Evolutionary conservation across 768 basidiomycete species (phyloP), one percentile per base, ranked within the genome.

Genomic region (Stropharia rugosoannulata): DNA sequence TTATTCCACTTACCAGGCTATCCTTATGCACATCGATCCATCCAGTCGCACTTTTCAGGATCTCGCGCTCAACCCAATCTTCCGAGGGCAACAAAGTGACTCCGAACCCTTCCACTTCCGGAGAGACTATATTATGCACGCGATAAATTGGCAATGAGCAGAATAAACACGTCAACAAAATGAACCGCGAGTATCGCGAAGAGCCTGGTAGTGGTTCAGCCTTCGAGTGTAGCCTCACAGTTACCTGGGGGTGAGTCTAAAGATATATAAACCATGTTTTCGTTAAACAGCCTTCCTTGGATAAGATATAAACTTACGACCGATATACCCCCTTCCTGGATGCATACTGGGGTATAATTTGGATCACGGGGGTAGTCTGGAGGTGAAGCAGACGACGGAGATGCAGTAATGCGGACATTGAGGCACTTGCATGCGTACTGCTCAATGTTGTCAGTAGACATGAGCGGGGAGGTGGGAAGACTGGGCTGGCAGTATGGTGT

Each of bases 51-150:
- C 85, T 87, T 69, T 82, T 83, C 70, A 92, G 74, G 49, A 83
- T 73, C 64, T 89, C 87, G 48, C 81, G 79, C 71, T 92, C 90
- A 5, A 83, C 84, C 87, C 88, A 91, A 43, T 89, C 87, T 50
- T 86, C 83, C 1, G 82, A 82, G 13, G 90, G 88, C 47, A 90
- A 71, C 13, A 90, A 70, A 3, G 84, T 81, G 7, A 86, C 84
- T 51, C 86, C 86, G 47, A 79, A 79, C 12, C 76, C 75, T 56
- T 87, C 85, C 6, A 83, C 68, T 51, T 86, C 85, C 46, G 73
- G 69, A 39, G 82, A 73, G 49, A 86, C 77, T 29, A 75, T 70
- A 62, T 89, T 87, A 59, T 75, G 72, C 27, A 90, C 84, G 46
- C 89, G 89, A 74, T 93, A 93, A 36, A 81, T 81, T 38, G 76